Conservation (phyloP, 2,329 filamentous ascomycete genomes). For the Cladosporium sp. region DNA sequence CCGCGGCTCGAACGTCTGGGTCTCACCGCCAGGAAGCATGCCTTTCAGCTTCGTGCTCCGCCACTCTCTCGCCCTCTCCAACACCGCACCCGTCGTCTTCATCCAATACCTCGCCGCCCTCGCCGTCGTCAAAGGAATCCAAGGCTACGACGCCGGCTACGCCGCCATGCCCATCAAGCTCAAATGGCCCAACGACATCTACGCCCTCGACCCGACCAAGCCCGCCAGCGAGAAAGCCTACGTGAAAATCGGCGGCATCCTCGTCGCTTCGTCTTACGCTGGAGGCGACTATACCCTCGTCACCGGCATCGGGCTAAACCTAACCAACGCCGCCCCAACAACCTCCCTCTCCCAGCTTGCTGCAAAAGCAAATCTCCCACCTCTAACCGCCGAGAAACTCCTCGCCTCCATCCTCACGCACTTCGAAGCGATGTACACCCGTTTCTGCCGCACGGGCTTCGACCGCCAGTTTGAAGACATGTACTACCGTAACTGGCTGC, state of each 20-base stretch:
- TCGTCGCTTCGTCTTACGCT: conserved; percentile 82
- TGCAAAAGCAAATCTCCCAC: conserved; percentile 33
- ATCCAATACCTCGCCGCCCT: conserved; percentile 90
- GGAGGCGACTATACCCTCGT: conserved; percentile 77
- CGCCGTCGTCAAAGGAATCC: conserved; percentile 78
- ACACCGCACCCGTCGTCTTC: conserved; percentile 78
- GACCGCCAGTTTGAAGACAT: conserved; percentile 64
- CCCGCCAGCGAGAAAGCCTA: conserved; percentile 59
- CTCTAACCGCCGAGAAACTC: conserved; percentile 72
- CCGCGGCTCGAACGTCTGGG: conserved; percentile 89
- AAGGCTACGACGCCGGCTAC: conserved; percentile 73
- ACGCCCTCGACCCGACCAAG: conserved; percentile 34
- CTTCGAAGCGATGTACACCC: conserved; percentile 72
- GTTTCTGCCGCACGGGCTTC: conserved; percentile 74
- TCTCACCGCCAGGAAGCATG: conserved; percentile 78
- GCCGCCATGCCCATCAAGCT: conserved; percentile 72
- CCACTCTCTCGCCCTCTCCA: conserved; percentile 69
- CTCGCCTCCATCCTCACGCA: conserved; percentile 74
- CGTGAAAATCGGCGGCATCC: conserved; percentile 88
- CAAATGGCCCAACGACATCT: conserved; percentile 97
- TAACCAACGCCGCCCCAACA: conserved; percentile 83
- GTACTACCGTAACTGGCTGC: conserved; percentile 84
- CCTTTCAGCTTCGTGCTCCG: conserved; percentile 87
- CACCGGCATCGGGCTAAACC: conserved; percentile 78
- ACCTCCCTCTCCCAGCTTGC: conserved; percentile 78